Evolutionary conservation across 2,329 filamentous ascomycete genomes (phyloP), one percentile per base, ranked within the genome.

Genomic region (Aspergillus calidoustus): DNA sequence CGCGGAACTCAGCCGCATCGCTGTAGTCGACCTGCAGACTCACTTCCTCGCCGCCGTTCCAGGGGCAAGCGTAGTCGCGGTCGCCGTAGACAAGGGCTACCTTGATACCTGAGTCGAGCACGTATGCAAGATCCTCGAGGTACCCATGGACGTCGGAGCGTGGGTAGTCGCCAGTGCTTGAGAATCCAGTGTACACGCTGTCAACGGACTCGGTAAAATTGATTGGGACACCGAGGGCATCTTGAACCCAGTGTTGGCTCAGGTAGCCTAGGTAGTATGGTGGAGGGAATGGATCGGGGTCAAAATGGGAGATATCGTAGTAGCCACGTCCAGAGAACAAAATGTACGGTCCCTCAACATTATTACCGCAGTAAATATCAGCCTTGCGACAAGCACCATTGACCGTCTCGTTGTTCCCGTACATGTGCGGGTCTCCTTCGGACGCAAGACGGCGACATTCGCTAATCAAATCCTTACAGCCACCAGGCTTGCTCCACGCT

Each of bases 21-120:
- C 76, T 71, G 69, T 84, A 83, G 8, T 82, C 75, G 43, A 86
- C 77, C 1, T 78, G 77, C 4, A 86, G 74, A 57, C 81, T 83
- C 7, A 82, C 80, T 6, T 76, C 71, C 67, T 87, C 84, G 50
- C 84, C 85, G 8, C 84, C 85, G 23, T 85, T 75, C 86, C 85
- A 87, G 65, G 85, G 84, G 68, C 83, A 84, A 3, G 80, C 79
- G 65, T 81, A 87, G 69, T 88, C 86, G 2, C 83, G 79, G 68
- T 88, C 86, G 2, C 86, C 86, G 66, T 87, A 86, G 44, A 86
- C 77, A 30, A 87, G 72, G 46, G 83, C 79, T 3, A 88, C 84
- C 63, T 85, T 85, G 56, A 87, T 79, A 8, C 84, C 84, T 17
- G 78, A 76, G 55, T 88, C 85, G 7, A 89, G 80, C 1, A 89